Conservation (phyloP, 2,329 filamentous ascomycete species). For the Talaromyces sp. region DNA sequence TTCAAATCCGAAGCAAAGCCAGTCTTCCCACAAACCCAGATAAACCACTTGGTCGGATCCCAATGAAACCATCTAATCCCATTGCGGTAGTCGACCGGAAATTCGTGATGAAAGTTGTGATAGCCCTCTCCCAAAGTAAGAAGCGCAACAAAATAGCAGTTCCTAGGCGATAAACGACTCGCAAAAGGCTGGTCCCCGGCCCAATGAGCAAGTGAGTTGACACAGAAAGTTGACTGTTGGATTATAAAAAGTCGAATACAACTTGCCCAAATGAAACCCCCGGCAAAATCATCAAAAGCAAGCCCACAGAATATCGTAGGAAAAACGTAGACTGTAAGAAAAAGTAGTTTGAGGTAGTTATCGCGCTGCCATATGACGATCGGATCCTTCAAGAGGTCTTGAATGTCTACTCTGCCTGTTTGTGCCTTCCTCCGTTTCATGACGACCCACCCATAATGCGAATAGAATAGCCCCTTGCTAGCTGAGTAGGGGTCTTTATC, state of each 20-base stretch:
- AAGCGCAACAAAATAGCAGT: not conserved
- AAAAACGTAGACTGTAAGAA: not conserved
- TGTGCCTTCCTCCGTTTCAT: constrained; percentile 4
- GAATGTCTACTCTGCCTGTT: constrained; percentile 7
- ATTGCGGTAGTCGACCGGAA: not conserved
- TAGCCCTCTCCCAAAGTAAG: not conserved
- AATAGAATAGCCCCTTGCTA: constrained; percentile 9
- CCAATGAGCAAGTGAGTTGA: constrained; percentile 87
- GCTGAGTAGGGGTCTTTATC: constrained; percentile 13
- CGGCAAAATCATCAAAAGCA: not conserved
- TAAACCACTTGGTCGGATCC: not conserved
- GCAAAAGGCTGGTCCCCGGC: constrained; percentile 74
- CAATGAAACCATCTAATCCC: not conserved
- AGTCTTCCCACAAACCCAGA: not conserved
- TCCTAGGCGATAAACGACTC: not conserved
- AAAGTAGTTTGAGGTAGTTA: constrained; percentile 3
- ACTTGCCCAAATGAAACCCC: constrained; percentile 7
- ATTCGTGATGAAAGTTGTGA: not conserved
- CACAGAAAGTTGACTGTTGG: constrained; percentile 85
- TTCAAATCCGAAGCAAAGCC: not conserved
- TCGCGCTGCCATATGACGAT: constrained; percentile 12
- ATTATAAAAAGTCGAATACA: constrained; percentile 36
- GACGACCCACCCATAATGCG: constrained; percentile 12
- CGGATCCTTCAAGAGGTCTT: constrained; percentile 8
- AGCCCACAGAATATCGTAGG: constrained; percentile 4